Conservation (phyloP, 805 yeast species). For the Metschnikowia sp. region DNA sequence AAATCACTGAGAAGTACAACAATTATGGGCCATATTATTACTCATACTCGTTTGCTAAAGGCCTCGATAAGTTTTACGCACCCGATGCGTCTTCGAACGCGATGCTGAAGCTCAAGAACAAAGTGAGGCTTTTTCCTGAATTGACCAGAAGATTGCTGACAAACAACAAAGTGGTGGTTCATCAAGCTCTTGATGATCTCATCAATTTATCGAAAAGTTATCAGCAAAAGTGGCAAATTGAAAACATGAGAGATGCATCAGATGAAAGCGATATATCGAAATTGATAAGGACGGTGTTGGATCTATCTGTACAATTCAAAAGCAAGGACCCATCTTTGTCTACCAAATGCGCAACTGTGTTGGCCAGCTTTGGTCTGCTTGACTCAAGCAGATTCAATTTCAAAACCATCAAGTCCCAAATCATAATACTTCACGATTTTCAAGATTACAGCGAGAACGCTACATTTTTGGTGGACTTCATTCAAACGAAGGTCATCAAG, state of each 20-base stretch:
- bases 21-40: slow-evolving; percentile 51
- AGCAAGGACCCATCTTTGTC: slow-evolving; percentile 47
- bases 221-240: slow-evolving; percentile 47
- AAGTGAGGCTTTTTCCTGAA: slow-evolving; percentile 42
- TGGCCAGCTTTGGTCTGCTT: slow-evolving; percentile 74
- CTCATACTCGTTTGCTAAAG: slow-evolving; percentile 43
- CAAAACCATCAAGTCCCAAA: slow-evolving; percentile 38
- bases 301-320: slow-evolving; percentile 55
- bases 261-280: slow-evolving; percentile 34
- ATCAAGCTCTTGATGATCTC: slow-evolving; percentile 67
- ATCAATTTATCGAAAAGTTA: slow-evolving; percentile 48
- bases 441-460: slow-evolving; percentile 59
- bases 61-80: slow-evolving; percentile 21
- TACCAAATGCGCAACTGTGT: slow-evolving; percentile 59
- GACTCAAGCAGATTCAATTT: slow-evolving; percentile 59
- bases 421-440: slow-evolving; percentile 60
- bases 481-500: slow-evolving; percentile 71
- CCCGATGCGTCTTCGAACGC: slow-evolving; percentile 25
- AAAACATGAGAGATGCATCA: slow-evolving; percentile 34
- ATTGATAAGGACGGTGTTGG: slow-evolving; percentile 51
- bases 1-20: slow-evolving; percentile 29
- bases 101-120: slow-evolving; percentile 29
- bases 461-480: slow-evolving; percentile 58
- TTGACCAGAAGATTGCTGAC: slow-evolving; percentile 54
- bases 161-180: slow-evolving; percentile 67